Evolutionary conservation across 1,139 yeast genomes (phyloP).

Genomic region (Nakaseomyces bracarensis): DNA sequence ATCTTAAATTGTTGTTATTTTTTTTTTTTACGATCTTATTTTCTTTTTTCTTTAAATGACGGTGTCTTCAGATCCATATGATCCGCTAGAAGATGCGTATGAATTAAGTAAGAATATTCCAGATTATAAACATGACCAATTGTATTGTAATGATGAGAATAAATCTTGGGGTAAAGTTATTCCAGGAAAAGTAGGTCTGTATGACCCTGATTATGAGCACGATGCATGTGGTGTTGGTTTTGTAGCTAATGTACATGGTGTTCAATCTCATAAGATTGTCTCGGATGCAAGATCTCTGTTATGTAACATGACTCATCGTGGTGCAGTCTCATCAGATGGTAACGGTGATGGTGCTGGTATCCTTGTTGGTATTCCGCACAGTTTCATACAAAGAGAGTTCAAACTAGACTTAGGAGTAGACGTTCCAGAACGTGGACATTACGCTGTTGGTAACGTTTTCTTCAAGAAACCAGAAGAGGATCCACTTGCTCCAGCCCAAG

Average conservation of each 20-base stretch:
- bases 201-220: slow-evolving; percentile 88
- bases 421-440: slow-evolving; percentile 73
- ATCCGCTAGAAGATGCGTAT: slow-evolving; percentile 28
- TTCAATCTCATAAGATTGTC: slow-evolving; percentile 81
- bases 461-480: slow-evolving; percentile 70
- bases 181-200: slow-evolving; percentile 82
- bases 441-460: slow-evolving; percentile 90
- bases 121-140: slow-evolving; percentile 47
- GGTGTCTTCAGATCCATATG: slow-evolving; percentile 21
- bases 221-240: slow-evolving; percentile 99
- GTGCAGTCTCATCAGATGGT: slow-evolving; percentile 93
- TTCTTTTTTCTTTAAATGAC: no score
- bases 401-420: slow-evolving; percentile 39
- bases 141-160: slow-evolving; percentile 35
- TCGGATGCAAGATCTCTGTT: slow-evolving; percentile 81
- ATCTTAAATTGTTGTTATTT: no score
- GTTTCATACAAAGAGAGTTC: slow-evolving; percentile 77
- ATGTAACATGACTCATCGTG: slow-evolving; percentile 98
- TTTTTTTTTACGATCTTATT: no score
- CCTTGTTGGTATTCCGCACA: slow-evolving; percentile 85
- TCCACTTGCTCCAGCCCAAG: slow-evolving; percentile 17
- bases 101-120: slow-evolving; percentile 34
- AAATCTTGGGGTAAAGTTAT: slow-evolving; percentile 87
- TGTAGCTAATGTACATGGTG: slow-evolving; percentile 88
- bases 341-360: slow-evolving; percentile 99